Percentiles rank a stretch among this genome's conserved stretches.
Conservation (phyloP, 2,329 filamentous ascomycete genomes). For the Cercospora beticola region DNA sequence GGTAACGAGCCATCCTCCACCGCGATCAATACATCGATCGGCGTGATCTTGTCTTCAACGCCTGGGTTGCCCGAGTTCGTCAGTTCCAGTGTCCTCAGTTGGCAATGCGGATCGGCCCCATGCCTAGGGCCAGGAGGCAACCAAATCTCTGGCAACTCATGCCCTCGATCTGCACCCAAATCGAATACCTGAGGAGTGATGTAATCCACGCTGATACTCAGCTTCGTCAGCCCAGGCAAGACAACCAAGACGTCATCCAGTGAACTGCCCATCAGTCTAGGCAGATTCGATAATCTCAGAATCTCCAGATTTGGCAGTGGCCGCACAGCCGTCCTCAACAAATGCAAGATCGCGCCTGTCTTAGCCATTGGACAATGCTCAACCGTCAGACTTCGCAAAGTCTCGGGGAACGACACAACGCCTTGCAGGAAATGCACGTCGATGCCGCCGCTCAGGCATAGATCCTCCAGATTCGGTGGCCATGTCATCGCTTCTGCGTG, state of each 20-base stretch:
- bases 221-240: conserved; percentile 41
- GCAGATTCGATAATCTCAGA: conserved; percentile 45
- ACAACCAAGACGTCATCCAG: conserved; percentile 45
- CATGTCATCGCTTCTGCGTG: conserved; percentile 35
- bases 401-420: conserved; percentile 35
- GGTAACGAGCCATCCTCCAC: conserved; percentile 45
- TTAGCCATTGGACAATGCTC: conserved; percentile 46
- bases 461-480: conserved; percentile 45
- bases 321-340: conserved; percentile 39
- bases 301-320: conserved; percentile 36
- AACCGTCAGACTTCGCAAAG: conserved; percentile 42
- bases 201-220: conserved; percentile 50
- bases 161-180: conserved; percentile 12
- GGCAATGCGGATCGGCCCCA: conserved; percentile 27
- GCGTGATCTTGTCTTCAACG: conserved; percentile 41
- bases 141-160: neutral
- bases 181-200: conserved; percentile 46
- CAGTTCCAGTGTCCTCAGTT: conserved; percentile 43
- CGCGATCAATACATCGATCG: conserved; percentile 44
- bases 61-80: conserved; percentile 41
- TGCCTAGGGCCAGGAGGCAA: conserved; percentile 18
- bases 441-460: conserved; percentile 48
- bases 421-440: conserved; percentile 44
- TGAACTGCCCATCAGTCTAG: conserved; percentile 39
- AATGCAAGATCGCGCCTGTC: conserved; percentile 37